Evolutionary conservation across 2,329 filamentous ascomycete genomes (phyloP), one percentile per base, ranked within the genome.

Genomic region (Botrytis tulipae): DNA sequence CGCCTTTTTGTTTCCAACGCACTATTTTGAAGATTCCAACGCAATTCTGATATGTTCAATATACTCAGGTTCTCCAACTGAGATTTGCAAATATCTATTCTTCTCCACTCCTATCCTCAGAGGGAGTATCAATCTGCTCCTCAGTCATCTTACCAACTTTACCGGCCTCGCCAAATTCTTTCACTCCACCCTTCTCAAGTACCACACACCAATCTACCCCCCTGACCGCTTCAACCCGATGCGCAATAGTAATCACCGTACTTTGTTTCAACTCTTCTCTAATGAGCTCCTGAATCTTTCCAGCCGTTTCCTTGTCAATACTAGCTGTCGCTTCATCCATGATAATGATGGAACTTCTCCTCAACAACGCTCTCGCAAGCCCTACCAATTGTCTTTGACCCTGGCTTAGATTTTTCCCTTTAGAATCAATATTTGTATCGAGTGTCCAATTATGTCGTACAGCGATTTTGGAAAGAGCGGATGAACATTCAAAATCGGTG

Each of bases 311-410:
- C 70, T 86, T 84, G 79, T 92, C 90, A 75, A 91, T 89, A 67
- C 86, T 89, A 3, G 89, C 89, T 2, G 89, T 91, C 4, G 89
- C 89, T 78, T 92, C 90, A 77, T 92, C 90, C 78, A 92, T 84
- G 69, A 92, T 87, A 16, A 92, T 83, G 75, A 92, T 86, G 0
- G 87, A 83, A 73, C 87, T 89, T n/a, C 87, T 82, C 14, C 89
- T 82, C 65, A 92, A 80, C 71, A 92, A 85, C 0, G 90, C 89
- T n/a, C 90, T 81, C 0, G 89, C 87, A 1, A 92, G 83, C 0
- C 89, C 89, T 4, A 92, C 88, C 0, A 92, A 83, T 78, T 92
- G 90, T 65, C 89, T 82, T 78, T 92, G 89, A 0, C 90, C 90
- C 77, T 92, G 90, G 67, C 86, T 88, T 0, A 92, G 83, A 69